Evolutionary conservation across 1,284 basidiomycete genomes (phyloP), one percentile per base, ranked within the genome.

Genomic region (Moesziomyces globuligerus): DNA sequence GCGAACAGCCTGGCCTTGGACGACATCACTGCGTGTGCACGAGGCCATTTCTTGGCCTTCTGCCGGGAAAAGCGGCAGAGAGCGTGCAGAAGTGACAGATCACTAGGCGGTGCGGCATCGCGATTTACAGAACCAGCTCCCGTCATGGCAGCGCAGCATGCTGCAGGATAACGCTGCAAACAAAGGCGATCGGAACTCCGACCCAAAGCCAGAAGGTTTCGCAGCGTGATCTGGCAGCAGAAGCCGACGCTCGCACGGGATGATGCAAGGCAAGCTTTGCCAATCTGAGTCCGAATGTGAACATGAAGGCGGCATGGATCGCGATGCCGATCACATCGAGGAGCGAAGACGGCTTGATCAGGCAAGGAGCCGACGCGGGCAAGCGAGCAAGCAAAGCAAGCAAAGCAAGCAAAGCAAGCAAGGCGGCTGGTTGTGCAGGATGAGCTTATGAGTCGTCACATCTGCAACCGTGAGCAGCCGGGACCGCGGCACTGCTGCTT

Each of bases 61-160:
- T n/a, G n/a, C n/a, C n/a, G n/a, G n/a, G n/a, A n/a, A n/a, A n/a
- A n/a, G 32, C 32, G 6, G 10, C 15, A 13, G 4, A 17, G 3
- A 17, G 15, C 32, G 32, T 34, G 32, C 32, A 34, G 11, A 46
- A 40, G 40, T 17, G 51, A 46, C 37, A 40, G 40, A 53, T 53
- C 43, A 53, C 37, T 39, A 46, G 28, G 43, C 37, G 37, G 51
- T 53, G 43, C 43, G 40, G 29, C 20, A 50, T 41, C 26, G 20
- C 47, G 4, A 7, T 13, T 34, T 34, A 17, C 15, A 6, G 32
- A n/a, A n/a, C n/a, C n/a, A n/a, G n/a, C n/a, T n/a, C n/a, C 32
- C 32, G 11, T 34, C 15, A 17, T n/a, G 26, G 13, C 15, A 6
- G 32, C 17, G 32, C 32, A 34, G 32, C 32, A 17, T 17, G 15